phyloP scores from a whole-genome alignment of 768 basidiomycete genomes.

The Tricholomella constricta region DNA sequence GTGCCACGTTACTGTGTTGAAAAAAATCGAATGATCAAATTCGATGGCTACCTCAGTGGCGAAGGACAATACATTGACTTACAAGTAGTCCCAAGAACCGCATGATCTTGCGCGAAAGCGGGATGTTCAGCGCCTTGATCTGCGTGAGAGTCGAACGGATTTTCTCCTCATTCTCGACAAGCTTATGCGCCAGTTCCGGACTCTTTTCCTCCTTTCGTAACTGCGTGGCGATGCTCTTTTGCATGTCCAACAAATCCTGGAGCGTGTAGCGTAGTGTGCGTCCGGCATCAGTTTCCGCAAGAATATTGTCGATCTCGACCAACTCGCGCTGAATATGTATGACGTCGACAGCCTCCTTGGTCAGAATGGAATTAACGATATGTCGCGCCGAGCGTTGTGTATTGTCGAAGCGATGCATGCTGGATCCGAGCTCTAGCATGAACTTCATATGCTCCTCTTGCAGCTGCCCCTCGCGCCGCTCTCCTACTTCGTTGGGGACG shows the following conservation, averaged over 20 bases:
- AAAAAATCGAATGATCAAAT: not conserved
- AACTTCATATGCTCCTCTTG: conserved; percentile 17
- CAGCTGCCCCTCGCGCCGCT: conserved; percentile 15
- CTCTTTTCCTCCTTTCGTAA: not conserved
- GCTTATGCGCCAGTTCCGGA: not conserved
- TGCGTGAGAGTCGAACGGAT: conserved; percentile 15
- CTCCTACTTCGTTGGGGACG: conserved; percentile 21
- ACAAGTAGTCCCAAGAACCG: conserved; percentile 12
- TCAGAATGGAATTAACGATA: conserved; percentile 16
- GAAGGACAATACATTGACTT: not conserved
- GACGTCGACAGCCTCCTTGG: conserved; percentile 11
- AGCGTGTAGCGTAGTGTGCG: conserved; percentile 15
- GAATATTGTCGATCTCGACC: conserved; percentile 14
- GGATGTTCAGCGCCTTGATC: conserved; percentile 18
- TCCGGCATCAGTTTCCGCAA: conserved; percentile 18
- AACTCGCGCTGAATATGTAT: conserved; percentile 18
- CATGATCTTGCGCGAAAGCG: conserved; percentile 15
- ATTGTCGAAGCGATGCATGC: conserved; percentile 14
- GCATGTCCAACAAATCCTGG: conserved; percentile 15
- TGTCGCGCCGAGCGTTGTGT: conserved; percentile 16
- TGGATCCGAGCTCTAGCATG: conserved; percentile 19
- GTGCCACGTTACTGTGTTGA: not conserved
- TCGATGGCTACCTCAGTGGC: not conserved
- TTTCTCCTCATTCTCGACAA: conserved; percentile 12
- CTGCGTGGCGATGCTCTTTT: conserved; percentile 9